These are phyloP conservation scores for Aspergillus oerlinghausenensis DNA, from an alignment of 2,329 filamentous ascomycete genomes.

Conservation along the genomic window DNA sequence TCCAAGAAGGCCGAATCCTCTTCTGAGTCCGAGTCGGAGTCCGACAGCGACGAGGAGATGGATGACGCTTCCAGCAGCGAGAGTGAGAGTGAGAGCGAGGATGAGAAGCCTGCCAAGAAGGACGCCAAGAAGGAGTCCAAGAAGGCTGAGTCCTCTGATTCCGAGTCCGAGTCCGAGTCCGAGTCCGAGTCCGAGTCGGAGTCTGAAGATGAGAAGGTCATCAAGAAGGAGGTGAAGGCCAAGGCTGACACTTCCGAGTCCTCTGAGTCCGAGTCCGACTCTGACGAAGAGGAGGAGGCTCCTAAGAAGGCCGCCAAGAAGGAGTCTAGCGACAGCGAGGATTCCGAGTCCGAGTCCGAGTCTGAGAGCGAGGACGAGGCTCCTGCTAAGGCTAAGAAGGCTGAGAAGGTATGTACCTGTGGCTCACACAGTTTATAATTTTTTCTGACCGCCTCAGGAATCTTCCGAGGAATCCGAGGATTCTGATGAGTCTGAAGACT, in stretches of 20 bases:
- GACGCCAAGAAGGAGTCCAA: conserved; percentile 21
- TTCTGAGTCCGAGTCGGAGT: conserved; percentile 23
- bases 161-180: conserved; percentile 17
- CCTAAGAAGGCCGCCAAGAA: conserved; percentile 23
- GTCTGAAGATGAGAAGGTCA: conserved; percentile 33
- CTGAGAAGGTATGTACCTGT: conserved; percentile 22
- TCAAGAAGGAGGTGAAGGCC: conserved; percentile 30
- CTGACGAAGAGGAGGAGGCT: conserved; percentile 14
- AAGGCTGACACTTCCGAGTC: conserved; percentile 17
- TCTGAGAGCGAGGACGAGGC: conserved; percentile 22
- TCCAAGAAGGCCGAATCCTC: conserved; percentile 27
- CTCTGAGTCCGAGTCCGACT: conserved; percentile 14
- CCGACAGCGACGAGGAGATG: conserved; percentile 32
- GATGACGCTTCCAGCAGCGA: conserved; percentile 26
- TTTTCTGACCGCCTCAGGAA: conserved; percentile 8
- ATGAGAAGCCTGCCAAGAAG: conserved; percentile 25
- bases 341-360: conserved; percentile 29
- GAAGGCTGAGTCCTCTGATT: conserved; percentile 25
- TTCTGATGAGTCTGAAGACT: conserved; percentile 13
- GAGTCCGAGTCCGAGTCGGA: conserved; percentile 24
- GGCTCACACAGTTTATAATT: background rate
- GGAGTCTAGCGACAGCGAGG: conserved; percentile 22
- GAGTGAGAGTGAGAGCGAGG: conserved; percentile 30
- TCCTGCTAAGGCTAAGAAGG: conserved; percentile 24
- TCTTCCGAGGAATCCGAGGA: conserved; percentile 11